These are phyloP conservation scores for Trametes pubescens DNA, from an alignment of 1,284 basidiomycete genomes.

Conservation along the genomic window DNA sequence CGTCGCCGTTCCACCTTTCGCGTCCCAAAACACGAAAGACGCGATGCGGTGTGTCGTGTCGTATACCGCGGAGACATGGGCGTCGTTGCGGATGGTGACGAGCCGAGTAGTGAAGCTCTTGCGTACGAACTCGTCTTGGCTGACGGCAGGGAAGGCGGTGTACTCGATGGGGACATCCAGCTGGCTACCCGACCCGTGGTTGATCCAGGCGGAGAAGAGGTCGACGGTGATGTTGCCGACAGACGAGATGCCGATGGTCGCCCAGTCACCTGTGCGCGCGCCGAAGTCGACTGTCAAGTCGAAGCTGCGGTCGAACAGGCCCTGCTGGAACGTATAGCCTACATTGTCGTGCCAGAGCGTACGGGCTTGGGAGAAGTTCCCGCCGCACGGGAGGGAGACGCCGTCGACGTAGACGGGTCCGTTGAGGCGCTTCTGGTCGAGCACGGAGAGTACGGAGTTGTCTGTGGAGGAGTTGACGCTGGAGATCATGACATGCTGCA, in stretches of 20 bases:
- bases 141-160: constrained; percentile 60
- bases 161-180: constrained; percentile 53
- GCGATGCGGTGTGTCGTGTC: constrained; percentile 42
- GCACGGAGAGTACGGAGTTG: constrained; percentile 64
- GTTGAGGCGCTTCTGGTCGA: constrained; percentile 64
- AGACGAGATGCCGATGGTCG: constrained; percentile 66
- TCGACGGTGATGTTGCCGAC: constrained; percentile 59
- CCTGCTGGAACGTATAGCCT: constrained; percentile 56
- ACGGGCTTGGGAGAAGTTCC: constrained; percentile 46
- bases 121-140: constrained; percentile 43
- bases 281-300: constrained; percentile 58
- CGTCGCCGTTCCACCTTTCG: constrained; percentile 37
- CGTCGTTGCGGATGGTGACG: constrained; percentile 49
- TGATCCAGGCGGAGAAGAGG: constrained; percentile 68
- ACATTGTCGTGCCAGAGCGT: constrained; percentile 66
- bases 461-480: constrained; percentile 48
- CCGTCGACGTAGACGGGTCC: constrained; percentile 57
- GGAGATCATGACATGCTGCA: constrained; percentile 68
- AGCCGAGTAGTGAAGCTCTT: constrained; percentile 40
- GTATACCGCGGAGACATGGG: constrained; percentile 44
- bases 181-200: constrained; percentile 48
- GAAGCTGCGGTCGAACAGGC: constrained; percentile 31
- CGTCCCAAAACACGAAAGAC: constrained; percentile 48
- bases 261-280: constrained; percentile 64
- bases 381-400: constrained; percentile 27